Conservation (phyloP, 306 rosid species). For the Alnus glutinosa region DNA sequence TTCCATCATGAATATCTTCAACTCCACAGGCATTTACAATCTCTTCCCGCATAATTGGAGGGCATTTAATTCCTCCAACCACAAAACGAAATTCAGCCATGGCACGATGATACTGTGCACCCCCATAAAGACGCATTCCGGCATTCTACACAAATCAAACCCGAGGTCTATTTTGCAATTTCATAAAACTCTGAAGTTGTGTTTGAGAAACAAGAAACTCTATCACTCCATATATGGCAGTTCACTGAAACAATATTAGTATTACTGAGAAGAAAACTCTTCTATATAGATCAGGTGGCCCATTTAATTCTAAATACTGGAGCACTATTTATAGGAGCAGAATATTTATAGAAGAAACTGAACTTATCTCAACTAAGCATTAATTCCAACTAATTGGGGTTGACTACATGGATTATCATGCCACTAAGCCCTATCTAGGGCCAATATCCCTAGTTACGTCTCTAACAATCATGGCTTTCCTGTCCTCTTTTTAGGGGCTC, state of each 20-base stretch:
- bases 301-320: neutral
- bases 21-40: constrained; percentile 98
- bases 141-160: constrained; percentile 62
- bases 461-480: neutral
- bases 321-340: neutral
- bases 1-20: constrained; percentile 97
- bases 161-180: constrained; percentile 9
- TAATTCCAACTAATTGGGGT: neutral
- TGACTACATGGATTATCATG: neutral
- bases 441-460: neutral
- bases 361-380: neutral
- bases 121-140: constrained; percentile 98
- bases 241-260: neutral
- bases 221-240: neutral
- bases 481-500: too few relatives aligned
- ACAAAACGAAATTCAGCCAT: constrained; percentile 99
- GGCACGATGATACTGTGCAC: constrained; percentile 99
- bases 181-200: constrained; percentile 10
- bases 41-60: constrained; percentile 95
- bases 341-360: neutral
- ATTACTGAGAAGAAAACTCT: neutral
- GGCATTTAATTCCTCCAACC: constrained; percentile 96
- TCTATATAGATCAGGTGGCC: neutral
- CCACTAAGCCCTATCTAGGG: neutral
- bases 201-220: neutral